phyloP scores from a whole-genome alignment of 768 basidiomycete species.

The Termitomyces eurrhizus region DNA sequence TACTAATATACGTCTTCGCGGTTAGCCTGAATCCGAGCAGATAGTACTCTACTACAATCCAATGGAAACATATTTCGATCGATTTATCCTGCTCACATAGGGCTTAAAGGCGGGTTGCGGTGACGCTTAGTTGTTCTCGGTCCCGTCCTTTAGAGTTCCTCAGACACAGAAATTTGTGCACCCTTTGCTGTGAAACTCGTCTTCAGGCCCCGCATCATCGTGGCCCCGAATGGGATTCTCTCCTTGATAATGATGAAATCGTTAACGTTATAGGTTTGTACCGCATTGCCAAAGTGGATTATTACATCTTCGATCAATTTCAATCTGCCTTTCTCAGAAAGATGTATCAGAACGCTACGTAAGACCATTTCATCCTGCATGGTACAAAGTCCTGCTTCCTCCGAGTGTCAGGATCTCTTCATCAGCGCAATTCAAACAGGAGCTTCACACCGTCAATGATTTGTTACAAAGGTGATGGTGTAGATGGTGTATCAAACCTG shows the following conservation, averaged over 20 bases:
- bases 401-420: conserved; percentile 3
- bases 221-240: no score
- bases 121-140: not conserved
- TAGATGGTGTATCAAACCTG: conserved; percentile 8
- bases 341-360: not conserved
- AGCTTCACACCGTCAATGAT: conserved; percentile 14
- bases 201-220: no score
- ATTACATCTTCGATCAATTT: not conserved
- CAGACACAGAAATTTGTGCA: not conserved
- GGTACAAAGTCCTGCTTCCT: not conserved
- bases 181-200: not conserved
- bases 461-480: not conserved
- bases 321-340: not conserved
- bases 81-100: not conserved
- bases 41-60: not conserved
- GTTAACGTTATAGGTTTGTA: not conserved
- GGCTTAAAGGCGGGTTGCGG: no score
- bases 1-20: conserved; percentile 8
- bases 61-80: not conserved
- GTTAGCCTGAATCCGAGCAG: not conserved
- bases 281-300: not conserved
- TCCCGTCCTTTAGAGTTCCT: not conserved
- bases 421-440: conserved; percentile 5
- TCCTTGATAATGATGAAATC: not conserved
- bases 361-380: not conserved